Base-by-base conservation (phyloP, 2,329 filamentous ascomycete species). In the Metarhizium anisopliae region DNA sequence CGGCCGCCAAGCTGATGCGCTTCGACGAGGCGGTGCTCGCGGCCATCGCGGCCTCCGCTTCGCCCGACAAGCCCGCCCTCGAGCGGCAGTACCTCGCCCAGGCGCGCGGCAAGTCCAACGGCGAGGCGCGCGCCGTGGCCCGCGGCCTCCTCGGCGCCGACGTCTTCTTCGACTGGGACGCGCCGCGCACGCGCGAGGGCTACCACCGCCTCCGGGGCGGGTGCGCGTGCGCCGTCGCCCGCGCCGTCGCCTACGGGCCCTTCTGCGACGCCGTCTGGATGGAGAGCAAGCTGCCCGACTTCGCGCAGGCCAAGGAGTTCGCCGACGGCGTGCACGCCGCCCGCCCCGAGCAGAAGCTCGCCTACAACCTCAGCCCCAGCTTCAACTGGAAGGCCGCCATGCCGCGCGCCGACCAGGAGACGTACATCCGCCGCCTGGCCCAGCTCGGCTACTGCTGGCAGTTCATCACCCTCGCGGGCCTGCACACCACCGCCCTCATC, bases 351-450 rank as follows among this genome's bases (percentile, higher is more conserved):
- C 90, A 96, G 74, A 99, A 99, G 89, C 87, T 99, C 58, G 88
- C 94, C 5, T 99, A 99, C 80, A 99, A 99, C 80, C 86, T 99
- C 61, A 96, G 91, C 0, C 94, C 94, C 35, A 96, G 91, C 3
- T 99, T 99, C 87, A 99, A 99, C 84, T 99, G 94, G 94, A 97
- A 97, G 80, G 82, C 91, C 57, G 94, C 93, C 65, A 96, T 96
- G 92, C 81, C 90, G 49, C 84, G 88, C 62, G 80, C 82, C 54
- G 93, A 97, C 71, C 94, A 99, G 76, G 90, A 96, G 77, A 99
- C 94, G 20, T 99, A 97, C 77, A 99, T 99, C 77, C 79, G 85
- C 60, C 89, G 94, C 47, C 87, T 99, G 45, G 91, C 86, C 59
- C 68, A 77, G 60, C 83, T 99, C 51, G 94, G 94, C 60, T 99